Evolutionary conservation across 2,329 filamentous ascomycete genomes (phyloP).

Genomic region (Ophiostoma australiae): DNA sequence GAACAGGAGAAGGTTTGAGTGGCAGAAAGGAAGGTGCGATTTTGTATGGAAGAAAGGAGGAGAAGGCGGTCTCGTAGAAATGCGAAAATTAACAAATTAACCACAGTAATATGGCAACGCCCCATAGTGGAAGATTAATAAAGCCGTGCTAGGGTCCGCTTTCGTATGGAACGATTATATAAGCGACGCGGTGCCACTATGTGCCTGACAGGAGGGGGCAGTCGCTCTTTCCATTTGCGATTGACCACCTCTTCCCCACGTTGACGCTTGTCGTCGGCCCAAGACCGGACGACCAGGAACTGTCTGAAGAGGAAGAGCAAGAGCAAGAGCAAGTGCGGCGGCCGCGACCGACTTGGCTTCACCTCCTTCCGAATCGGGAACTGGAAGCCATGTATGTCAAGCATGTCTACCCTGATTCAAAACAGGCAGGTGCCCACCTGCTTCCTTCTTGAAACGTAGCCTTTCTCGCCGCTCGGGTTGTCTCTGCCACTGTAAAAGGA

Average conservation of each 20-base stretch:
- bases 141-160: constrained; percentile 6
- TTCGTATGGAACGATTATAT: background rate
- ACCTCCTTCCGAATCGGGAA: constrained; percentile 2
- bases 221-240: background rate
- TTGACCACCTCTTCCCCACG: background rate
- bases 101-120: background rate
- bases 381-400: background rate
- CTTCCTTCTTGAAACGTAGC: background rate
- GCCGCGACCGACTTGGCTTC: background rate
- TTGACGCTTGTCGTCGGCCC: constrained; percentile 2
- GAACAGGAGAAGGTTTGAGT: background rate
- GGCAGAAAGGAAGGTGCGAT: constrained; percentile 8
- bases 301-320: too few species aligned
- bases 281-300: background rate
- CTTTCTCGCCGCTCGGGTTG: background rate
- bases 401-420: background rate
- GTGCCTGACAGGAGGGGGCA: background rate
- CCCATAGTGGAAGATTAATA: constrained; percentile 14
- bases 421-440: background rate
- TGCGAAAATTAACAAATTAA: background rate
- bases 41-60: constrained; percentile 8
- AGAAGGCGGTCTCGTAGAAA: constrained; percentile 14
- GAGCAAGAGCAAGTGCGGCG: background rate
- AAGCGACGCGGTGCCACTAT: background rate
- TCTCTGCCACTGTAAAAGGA: background rate